phyloP scores from a whole-genome alignment of 2,329 filamentous ascomycete species.

The Ophidiomyces ophidiicola region DNA sequence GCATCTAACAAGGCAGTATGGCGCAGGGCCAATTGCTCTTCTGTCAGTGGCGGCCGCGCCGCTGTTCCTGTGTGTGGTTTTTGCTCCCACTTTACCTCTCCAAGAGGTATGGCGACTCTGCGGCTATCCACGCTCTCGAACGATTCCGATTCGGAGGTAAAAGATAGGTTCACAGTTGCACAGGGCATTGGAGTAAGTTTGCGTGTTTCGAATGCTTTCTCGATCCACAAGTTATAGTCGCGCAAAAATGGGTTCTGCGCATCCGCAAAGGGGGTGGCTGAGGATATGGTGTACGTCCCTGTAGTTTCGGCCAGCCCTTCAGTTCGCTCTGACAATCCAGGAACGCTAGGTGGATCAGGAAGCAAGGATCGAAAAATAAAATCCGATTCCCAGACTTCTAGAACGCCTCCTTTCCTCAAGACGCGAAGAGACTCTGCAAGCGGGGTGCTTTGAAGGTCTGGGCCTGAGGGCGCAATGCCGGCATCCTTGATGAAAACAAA shows the following conservation, averaged over 20 bases:
- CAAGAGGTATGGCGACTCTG: conserved; percentile 73
- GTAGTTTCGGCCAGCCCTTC: conserved; percentile 53
- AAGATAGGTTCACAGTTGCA: conserved; percentile 59
- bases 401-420: conserved; percentile 60
- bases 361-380: conserved; percentile 70
- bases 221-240: conserved; percentile 74
- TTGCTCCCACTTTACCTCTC: conserved; percentile 76
- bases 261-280: conserved; percentile 68
- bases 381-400: conserved; percentile 88
- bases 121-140: conserved; percentile 59
- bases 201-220: conserved; percentile 59
- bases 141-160: conserved; percentile 66
- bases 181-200: conserved; percentile 65
- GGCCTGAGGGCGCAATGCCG: conserved; percentile 52
- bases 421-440: conserved; percentile 66
- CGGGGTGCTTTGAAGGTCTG: conserved; percentile 42
- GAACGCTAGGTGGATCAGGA: conserved; percentile 56
- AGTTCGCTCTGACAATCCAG: conserved; percentile 48
- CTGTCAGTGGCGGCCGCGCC: conserved; percentile 43
- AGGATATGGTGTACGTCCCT: conserved; percentile 69
- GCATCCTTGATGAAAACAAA: conserved; percentile 81
- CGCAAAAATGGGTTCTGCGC: conserved; percentile 70
- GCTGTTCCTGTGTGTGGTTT: conserved; percentile 40
- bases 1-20: conserved; percentile 70
- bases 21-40: conserved; percentile 60